Base-by-base conservation (phyloP, 148 eudicot species). In the Cornus kousa region DNA sequence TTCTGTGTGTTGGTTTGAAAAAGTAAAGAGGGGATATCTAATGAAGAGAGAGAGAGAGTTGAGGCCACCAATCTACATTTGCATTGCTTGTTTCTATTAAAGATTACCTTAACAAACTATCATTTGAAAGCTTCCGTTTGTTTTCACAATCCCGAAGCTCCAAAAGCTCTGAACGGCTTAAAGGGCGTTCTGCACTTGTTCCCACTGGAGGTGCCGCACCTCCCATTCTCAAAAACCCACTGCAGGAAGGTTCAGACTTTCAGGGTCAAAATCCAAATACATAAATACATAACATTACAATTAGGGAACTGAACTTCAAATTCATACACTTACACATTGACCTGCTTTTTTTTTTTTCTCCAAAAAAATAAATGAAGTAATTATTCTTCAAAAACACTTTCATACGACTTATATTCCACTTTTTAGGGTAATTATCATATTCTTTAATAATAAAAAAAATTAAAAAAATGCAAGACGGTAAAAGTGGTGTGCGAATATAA, bases 201-300 rank as follows among this genome's bases (percentile, higher is more conserved):
- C 70, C 85, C n/a, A 65, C 74, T 60, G 75, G 74, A 60, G 81
- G 70, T 64, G 79, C 59, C 79, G 80, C 53, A 60, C 64, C 76
- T 83, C 93, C 89, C 74, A 70, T 75, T 28, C 85, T 74, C 84
- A 82, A 19, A 50, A 67, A 76, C 57, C 85, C 87, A 73, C 97
- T 90, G 87, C 69, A 75, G 68, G 68, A 72, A 35, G 60, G 71
- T 72, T 16, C 66, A 59, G 3, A 35, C 17, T 8, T 55, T 73
- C 23, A 53, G 28, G n/a, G 2, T 57, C 43, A 73, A 53, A 72
- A 0, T 1, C 7, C 13, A 53, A 10, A 37, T 9, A 59, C 48
- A 60, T 74, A 43, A 32, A 33, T 37, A 74, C 37, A 19, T 62
- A 72, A 72, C 4, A 17, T 23, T 20, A 68, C 37, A 46, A 67